Conservation (phyloP, 1,139 yeast species). For the Nakaseomyces sp. region DNA sequence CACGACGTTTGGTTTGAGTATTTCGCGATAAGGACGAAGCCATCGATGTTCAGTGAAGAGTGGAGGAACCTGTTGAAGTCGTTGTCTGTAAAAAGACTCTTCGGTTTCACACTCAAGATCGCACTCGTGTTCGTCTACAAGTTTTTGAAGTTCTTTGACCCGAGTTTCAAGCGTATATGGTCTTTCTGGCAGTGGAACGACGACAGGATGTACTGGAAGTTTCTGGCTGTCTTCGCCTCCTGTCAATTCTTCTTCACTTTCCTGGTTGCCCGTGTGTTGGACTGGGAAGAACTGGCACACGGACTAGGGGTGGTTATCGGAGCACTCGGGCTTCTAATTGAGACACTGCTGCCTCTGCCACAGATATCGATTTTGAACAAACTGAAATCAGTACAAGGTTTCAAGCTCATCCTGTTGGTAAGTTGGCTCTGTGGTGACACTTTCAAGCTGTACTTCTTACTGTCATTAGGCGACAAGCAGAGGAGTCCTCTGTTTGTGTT, state of each 20-base stretch:
- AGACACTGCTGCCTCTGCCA: conserved; percentile 79
- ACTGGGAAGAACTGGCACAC: conserved; percentile 29
- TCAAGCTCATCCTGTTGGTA: conserved; percentile 60
- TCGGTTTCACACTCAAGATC: conserved; percentile 21
- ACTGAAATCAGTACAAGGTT: conserved; percentile 64
- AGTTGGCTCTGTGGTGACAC: conserved; percentile 90
- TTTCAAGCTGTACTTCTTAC: conserved; percentile 61
- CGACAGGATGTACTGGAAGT: conserved; percentile 56
- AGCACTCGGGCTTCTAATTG: conserved; percentile 62
- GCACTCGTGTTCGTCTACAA: conserved; percentile 30
- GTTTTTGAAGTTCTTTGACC: conserved; percentile 54
- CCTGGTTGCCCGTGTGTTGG: conserved; percentile 25
- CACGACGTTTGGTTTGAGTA: conserved; percentile 29
- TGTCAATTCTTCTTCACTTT: conserved; percentile 26
- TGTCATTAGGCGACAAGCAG: conserved; percentile 47
- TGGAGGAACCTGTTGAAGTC: conserved; percentile 22
- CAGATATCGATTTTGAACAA: conserved; percentile 69
- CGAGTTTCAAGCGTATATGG: conserved; percentile 54
- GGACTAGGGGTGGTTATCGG: conserved; percentile 44
- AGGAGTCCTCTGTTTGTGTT: conserved; percentile 48
- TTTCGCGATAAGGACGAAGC: conserved; percentile 19
- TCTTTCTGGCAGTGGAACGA: conserved; percentile 84
- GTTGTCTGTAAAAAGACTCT: conserved; percentile 16
- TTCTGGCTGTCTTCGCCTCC: conserved; percentile 42
- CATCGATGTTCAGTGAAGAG: conserved; percentile 19